Evolutionary conservation across 1,284 basidiomycete species (phyloP), one percentile per base, ranked within the genome.

Genomic region (Coriolopsis trogii): DNA sequence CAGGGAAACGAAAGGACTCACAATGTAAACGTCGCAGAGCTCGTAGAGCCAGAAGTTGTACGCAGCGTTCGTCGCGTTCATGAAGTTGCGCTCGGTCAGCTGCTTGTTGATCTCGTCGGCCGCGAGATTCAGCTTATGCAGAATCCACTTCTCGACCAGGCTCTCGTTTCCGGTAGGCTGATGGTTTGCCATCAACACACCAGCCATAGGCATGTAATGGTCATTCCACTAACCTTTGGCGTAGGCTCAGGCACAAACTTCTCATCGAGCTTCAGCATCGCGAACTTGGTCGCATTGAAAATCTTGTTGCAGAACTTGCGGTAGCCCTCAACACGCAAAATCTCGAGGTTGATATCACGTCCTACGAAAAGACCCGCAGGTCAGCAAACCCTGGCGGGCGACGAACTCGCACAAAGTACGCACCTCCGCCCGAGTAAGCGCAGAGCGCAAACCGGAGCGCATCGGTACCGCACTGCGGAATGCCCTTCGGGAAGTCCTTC

Each of bases 271-370:
- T 95, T 95, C 69, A 96, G 83, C 86, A 98, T 93, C 24, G 95
- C 96, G 65, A 99, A 99, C 71, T 96, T 96, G 52, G 95, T 99
- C 1, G 97, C 97, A 69, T 99, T 99, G 84, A 97, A 99, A 25
- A 99, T 87, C 79, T 99, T 99, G 79, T 99, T 99, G 78, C 97
- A 99, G 80, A 98, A 97, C 73, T 99, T 99, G 70, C 97, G 87
- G 74, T 99, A 99, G 6, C 96, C 96, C 74, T 99, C 96, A n/a
- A 99, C 95, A 56, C 95, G 89, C 58, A 93, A 73, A 64, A 99
- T 95, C 71, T 99, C 95, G 57, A 99, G 76, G 71, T 97, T 96
- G 75, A 98, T 96, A 70, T 97, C 94, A 47, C 94, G 89, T 26
- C 91, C 91, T 91, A 49, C 6, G 1, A 18, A n/a, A 1, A n/a